Evolutionary conservation across 2,329 filamentous ascomycete species (phyloP), one percentile per base, ranked within the genome.

Genomic region (Talaromyces atroroseus): DNA sequence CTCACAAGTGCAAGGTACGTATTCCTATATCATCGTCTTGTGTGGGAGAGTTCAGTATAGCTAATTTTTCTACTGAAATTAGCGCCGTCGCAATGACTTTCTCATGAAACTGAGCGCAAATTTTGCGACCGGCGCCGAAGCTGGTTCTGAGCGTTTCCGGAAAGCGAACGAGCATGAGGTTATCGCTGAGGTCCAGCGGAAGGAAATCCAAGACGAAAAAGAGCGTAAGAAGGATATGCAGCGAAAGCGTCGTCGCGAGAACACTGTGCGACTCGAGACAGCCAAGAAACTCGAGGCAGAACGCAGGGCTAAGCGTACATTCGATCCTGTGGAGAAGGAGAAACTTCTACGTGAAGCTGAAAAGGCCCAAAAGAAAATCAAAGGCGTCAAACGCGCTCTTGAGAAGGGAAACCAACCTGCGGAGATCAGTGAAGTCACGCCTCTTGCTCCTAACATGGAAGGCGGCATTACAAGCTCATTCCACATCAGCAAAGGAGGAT

Each of bases 151-250:
- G 53, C 85, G 89, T 32, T 96, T 89, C 70, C 84, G 89, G 58
- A 81, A 88, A 14, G 78, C 86, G 47, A 86, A 94, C 69, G 92
- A 91, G 67, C 83, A 89, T 18, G 86, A 88, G 42, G 92, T 94
- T 1, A 82, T 92, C 58, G 83, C 88, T 53, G 88, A 96, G 65
- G 92, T 97, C 2, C 89, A 94, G 63, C 88, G 91, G 60, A 90
- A 90, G 62, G 92, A 96, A 71, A 80, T 96, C 7, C 88, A 88
- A 59, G 91, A 92, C 59, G 94, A 99, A 73, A 99, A 99, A 76
- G 94, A 99, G 74, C 90, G 94, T 62, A 99, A 99, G 79, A 99
- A 99, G 78, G 94, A 99, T 68, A 97, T 99, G 90, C 94, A 99
- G 71, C 88, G 94, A 61, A 99, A 97, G 77, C 85, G 94, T 59